Base-by-base conservation (phyloP, 1,284 basidiomycete genomes). In the Ceratobasidium sp. region DNA sequence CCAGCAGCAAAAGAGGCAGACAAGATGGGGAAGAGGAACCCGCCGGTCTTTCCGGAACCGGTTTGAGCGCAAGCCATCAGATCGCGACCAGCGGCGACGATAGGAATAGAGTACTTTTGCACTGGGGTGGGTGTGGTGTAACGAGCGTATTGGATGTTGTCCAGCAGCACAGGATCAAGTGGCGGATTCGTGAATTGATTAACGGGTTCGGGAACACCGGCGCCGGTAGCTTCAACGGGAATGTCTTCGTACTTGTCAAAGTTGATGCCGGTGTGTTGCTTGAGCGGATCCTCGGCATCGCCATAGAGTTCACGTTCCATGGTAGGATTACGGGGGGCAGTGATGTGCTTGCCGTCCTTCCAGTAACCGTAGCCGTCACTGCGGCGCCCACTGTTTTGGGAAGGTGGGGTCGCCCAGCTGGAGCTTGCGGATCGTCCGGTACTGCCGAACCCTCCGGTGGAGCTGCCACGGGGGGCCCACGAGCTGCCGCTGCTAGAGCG, bases 241-340 rank as follows among this genome's bases (percentile, higher is more conserved):
- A 99, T 99, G 85, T 99, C 97, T 84, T 98, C 97, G 84, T 99
- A 99, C 86, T 98, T 98, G 88, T 99, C 98, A 83, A 99, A 99
- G 88, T 99, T 99, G 88, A 99, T 99, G 80, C 98, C 98, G 67
- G 97, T 98, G 82, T 95, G 92, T 84, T 97, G 93, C 82, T 90
- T 92, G 76, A 89, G 89, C 19, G 91, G 91, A 84, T 99, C 98
- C 76, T 90, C 88, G 56, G 89, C 88, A 79, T 98, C 96, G 73
- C 98, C 98, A 82, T 93, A 99, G 57, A 99, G 92, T 83, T 99
- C 97, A 86, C 95, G 96, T 87, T 99, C 97, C 79, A 96, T 88
- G 81, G 95, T 92, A 82, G 88, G 85, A 87, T 97, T 98, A 82
- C 91, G 90, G 43, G 89, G 86, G 68, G 95, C 97, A 22, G 91